Base-by-base conservation (phyloP, 1,284 basidiomycete species). In the Macrocystidia cucumis region DNA sequence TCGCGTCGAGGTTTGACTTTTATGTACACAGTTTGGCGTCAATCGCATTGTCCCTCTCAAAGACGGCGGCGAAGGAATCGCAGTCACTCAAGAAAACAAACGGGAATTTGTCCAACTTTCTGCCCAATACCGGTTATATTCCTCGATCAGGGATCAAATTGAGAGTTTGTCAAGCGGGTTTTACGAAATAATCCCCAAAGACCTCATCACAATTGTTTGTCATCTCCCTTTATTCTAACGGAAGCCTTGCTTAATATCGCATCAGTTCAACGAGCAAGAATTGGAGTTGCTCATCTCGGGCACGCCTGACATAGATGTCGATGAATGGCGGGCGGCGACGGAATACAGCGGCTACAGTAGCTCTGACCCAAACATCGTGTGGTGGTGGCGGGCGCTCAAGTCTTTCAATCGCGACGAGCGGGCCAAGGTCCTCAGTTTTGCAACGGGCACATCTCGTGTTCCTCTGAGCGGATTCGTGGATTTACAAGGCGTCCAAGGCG, bases 341-440 rank as follows among this genome's bases (percentile, higher is more conserved):
- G 91, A 92, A 56, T 86, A 91, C 63, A 88, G 85, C 46, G 89
- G 90, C 29, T 90, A 89, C 55, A 74, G 69, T 6, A 76, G 82
- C 48, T 85, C 83, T 3, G 95, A 98, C 59, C 88, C 93, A 2
- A 91, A 95, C 51, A 89, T 98, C 41, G 83, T 91, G 21, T 98
- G 95, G 93, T 98, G 92, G 85, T 99, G 96, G 96, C 78, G 96
- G 46, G 93, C 95, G 2, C 76, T 98, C 33, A 92, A 98, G 57
- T 93, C 90, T 9, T 98, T 98, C 67, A 93, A 91, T 49, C 88
- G 95, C 34, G 93, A 97, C 49, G 92, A 98, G 60, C 75, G 92
- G 40, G 92, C 93, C 12, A 95, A 97, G 56, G 87, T 93, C 37
- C 67, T 95, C 45, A 96, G 96, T 66, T 99, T 99, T 62, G 93